phyloP scores from a whole-genome alignment of 2,329 filamentous ascomycete species.

The Trichoderma semiorbis region DNA sequence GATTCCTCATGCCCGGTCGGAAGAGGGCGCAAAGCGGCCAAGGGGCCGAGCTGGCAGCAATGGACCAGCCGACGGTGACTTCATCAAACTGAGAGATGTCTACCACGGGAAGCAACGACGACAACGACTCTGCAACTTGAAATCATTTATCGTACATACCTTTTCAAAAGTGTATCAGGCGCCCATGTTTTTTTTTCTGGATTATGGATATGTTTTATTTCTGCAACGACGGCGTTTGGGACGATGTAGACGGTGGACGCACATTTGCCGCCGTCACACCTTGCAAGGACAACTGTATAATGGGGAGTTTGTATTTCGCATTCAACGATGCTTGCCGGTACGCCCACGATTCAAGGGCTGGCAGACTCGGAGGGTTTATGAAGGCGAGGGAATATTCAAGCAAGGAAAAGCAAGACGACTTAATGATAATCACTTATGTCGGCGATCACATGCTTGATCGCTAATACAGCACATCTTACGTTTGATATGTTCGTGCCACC shows the following conservation, averaged over 20 bases:
- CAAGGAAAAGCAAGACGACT: conserved; percentile 4
- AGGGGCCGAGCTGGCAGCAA: conserved; percentile 66
- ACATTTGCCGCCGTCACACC: not conserved
- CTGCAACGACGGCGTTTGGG: conserved; percentile 14
- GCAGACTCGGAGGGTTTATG: not conserved
- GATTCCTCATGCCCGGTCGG: conserved; percentile 67
- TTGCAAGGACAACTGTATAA: not conserved
- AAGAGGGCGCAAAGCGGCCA: conserved; percentile 65
- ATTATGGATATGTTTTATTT: conserved; percentile 4
- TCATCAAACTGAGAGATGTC: conserved; percentile 17
- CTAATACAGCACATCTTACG: conserved; percentile 6
- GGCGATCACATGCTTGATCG: not conserved
- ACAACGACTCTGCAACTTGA: not conserved
- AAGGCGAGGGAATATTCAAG: not conserved
- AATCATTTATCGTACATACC: conserved; percentile 10
- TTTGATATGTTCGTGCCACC: not conserved
- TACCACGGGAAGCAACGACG: not conserved
- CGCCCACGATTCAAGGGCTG: not conserved
- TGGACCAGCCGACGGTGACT: conserved; percentile 43
- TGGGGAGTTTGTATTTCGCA: not conserved
- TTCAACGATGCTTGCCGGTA: not conserved
- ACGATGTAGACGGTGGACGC: not conserved
- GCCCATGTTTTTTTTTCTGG: conserved; percentile 6
- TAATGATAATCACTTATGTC: conserved; percentile 17
- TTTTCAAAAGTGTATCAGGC: conserved; percentile 6